These are phyloP conservation scores for Westerdykella ornata DNA, from an alignment of 2,329 filamentous ascomycete species.

Conservation along the genomic window DNA sequence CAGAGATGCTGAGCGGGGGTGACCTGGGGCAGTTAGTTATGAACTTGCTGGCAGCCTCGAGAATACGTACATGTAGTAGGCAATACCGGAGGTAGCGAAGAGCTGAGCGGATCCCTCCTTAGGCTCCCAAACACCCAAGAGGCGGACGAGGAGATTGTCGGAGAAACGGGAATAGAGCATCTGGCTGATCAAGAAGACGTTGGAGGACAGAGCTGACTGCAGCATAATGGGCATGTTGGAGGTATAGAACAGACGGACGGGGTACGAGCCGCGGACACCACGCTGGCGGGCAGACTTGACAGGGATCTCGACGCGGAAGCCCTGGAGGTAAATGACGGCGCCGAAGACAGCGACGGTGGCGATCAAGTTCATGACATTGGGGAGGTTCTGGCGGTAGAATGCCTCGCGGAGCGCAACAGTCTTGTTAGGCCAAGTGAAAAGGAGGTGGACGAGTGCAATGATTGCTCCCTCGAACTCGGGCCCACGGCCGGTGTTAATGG, in stretches of 20 bases:
- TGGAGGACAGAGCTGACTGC: constrained; percentile 96
- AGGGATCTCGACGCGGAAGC: constrained; percentile 98
- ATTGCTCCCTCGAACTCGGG: constrained; percentile 98
- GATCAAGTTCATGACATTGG: constrained; percentile 98
- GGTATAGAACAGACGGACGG: constrained; percentile 98
- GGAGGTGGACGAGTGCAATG: constrained; percentile 93
- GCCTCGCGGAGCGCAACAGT: constrained; percentile 95
- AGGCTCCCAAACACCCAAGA: constrained; percentile 97
- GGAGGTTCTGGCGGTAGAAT: constrained; percentile 98
- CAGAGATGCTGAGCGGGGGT: constrained; percentile 93
- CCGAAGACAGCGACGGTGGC: constrained; percentile 90
- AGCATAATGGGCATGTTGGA: constrained; percentile 99
- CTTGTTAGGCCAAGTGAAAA: constrained; percentile 99
- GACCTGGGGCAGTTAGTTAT: constrained; percentile 44
- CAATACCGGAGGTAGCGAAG: constrained; percentile 83
- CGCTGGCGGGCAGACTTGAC: constrained; percentile 99
- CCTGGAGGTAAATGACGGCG: constrained; percentile 97
- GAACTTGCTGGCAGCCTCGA: background rate
- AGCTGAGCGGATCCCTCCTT: constrained; percentile 95
- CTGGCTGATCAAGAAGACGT: constrained; percentile 98
- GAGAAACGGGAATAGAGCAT: constrained; percentile 99
- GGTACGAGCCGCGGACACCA: constrained; percentile 96
- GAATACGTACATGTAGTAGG: constrained; percentile 82
- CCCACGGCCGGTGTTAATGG: constrained; percentile 97
- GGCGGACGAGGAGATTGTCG: constrained; percentile 94